phyloP scores from a whole-genome alignment of 1,284 basidiomycete species.

The Golubevia sp. region DNA sequence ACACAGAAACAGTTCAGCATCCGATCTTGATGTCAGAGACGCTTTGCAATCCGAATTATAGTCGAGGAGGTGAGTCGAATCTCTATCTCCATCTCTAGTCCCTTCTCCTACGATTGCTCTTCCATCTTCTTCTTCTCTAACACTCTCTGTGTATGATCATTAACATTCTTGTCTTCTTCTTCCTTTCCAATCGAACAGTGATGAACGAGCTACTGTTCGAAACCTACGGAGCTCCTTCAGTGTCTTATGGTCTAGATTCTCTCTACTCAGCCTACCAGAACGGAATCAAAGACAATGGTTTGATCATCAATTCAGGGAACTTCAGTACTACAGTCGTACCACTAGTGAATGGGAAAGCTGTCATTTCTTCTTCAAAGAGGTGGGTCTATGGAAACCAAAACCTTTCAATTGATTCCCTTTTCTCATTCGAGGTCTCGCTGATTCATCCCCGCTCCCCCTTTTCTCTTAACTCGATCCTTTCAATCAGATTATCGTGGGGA shows the following conservation, averaged over 20 bases:
- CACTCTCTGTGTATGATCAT: no score
- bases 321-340: slow-evolving; percentile 50
- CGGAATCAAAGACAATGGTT: slow-evolving; percentile 32
- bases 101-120: no score
- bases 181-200: slow-evolving; percentile 68
- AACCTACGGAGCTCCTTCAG: slow-evolving; percentile 81
- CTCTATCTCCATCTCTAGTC: background rate
- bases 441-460: slow-evolving; percentile 72
- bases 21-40: slow-evolving; percentile 94
- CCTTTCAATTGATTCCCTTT: slow-evolving; percentile 69
- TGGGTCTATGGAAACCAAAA: slow-evolving; percentile 1
- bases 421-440: slow-evolving; percentile 73
- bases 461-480: background rate
- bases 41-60: slow-evolving; percentile 85
- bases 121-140: no score
- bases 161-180: background rate
- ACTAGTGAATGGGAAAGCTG: slow-evolving; percentile 34
- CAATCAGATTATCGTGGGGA: slow-evolving; percentile 85
- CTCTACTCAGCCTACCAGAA: slow-evolving; percentile 81
- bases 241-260: slow-evolving; percentile 88
- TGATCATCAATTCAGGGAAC: slow-evolving; percentile 45
- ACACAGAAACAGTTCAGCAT: slow-evolving; percentile 78
- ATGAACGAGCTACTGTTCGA: slow-evolving; percentile 98
- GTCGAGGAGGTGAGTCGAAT: slow-evolving; percentile 73
- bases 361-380: slow-evolving; percentile 47